A percentile compares a stretch with the other conserved stretches of the same genome.
phyloP scores from a whole-genome alignment of 2,329 filamentous ascomycete genomes.

The Fusarium keratoplasticum region DNA sequence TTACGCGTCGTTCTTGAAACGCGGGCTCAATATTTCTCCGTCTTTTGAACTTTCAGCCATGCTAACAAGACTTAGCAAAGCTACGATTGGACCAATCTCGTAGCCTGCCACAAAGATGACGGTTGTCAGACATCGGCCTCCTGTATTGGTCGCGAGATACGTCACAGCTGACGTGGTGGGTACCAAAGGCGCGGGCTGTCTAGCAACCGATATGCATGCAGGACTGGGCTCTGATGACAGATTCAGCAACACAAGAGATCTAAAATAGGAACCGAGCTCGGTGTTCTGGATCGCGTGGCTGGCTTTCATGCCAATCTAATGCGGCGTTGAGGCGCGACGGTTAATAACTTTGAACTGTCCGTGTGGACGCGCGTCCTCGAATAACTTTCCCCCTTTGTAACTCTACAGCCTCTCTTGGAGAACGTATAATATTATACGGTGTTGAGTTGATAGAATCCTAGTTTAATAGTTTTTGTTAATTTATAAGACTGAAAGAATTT shows the following conservation, averaged over 20 bases:
- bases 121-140: neutral
- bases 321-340: neutral
- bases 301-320: neutral
- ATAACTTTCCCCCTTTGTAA: neutral
- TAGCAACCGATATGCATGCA: neutral
- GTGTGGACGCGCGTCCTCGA: neutral
- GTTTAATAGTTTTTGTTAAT: neutral
- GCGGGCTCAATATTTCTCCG: neutral
- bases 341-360: neutral
- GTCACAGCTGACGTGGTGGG: neutral
- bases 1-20: neutral
- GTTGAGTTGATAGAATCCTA: neutral
- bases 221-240: neutral
- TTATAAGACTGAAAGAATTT: neutral
- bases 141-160: neutral
- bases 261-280: neutral
- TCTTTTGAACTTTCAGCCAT: neutral
- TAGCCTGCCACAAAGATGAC: neutral
- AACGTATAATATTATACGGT: neutral
- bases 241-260: neutral
- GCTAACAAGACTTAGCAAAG: neutral
- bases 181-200: neutral
- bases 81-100: neutral
- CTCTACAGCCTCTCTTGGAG: neutral
- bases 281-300: neutral